Evolutionary conservation across 2,329 filamentous ascomycete genomes (phyloP).

Genomic region (Colletotrichum neosansevieriae): DNA sequence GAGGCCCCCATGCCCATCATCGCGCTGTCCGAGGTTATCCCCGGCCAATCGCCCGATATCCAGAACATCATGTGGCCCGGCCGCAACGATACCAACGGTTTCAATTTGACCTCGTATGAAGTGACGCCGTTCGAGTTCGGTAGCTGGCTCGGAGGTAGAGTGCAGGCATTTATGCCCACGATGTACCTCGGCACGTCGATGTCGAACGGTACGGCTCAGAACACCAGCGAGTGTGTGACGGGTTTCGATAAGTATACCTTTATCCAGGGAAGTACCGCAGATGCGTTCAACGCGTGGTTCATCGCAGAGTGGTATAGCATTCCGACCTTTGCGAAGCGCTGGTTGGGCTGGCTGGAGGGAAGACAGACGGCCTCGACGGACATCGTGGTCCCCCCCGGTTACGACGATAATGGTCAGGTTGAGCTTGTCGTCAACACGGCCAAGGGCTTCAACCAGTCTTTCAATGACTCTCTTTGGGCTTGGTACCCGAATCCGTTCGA

Average conservation of each 20-base stretch:
- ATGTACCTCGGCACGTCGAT: conserved; percentile 48
- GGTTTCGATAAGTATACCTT: conserved; percentile 50
- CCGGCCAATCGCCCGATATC: conserved; percentile 45
- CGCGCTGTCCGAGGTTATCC: conserved; percentile 45
- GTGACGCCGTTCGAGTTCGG: conserved; percentile 50
- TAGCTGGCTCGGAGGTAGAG: conserved; percentile 46
- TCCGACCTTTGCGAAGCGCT: conserved; percentile 44
- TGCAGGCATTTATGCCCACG: conserved; percentile 47
- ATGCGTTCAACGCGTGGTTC: conserved; percentile 46
- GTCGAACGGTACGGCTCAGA: conserved; percentile 43
- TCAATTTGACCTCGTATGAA: conserved; percentile 49
- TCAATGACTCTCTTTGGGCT: conserved; percentile 49
- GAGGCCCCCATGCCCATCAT: conserved; percentile 47
- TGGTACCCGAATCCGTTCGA: conserved; percentile 49
- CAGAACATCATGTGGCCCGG: conserved; percentile 46
- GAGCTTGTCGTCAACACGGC: conserved; percentile 44
- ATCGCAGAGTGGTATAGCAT: conserved; percentile 46
- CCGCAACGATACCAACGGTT: conserved; percentile 44
- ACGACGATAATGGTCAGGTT: conserved; percentile 42
- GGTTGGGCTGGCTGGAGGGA: conserved; percentile 32
- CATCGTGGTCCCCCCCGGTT: conserved; percentile 36
- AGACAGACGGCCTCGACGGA: conserved; percentile 37
- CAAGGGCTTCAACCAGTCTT: conserved; percentile 44
- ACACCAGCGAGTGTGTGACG: conserved; percentile 46
- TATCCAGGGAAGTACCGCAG: conserved; percentile 47